Evolutionary conservation across 164 flowering plant genomes (phyloP).

Genomic region (Amborella trichopoda): DNA sequence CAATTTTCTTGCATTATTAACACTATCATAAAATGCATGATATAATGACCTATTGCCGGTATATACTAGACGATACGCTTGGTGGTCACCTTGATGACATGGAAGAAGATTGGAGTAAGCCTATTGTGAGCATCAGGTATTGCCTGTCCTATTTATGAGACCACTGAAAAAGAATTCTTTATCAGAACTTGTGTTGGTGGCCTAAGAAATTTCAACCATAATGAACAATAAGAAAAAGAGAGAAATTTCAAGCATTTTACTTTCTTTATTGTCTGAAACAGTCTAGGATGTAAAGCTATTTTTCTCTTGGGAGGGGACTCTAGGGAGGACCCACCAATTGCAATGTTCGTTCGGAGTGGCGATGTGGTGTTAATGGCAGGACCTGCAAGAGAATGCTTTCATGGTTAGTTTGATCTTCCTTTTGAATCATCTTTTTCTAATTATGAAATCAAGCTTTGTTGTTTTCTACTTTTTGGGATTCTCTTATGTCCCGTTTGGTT

Average conservation of each 20-base stretch:
- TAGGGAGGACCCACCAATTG: slow-evolving; percentile 60
- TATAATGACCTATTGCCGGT: not conserved
- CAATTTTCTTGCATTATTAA: not conserved
- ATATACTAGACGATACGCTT: slow-evolving; percentile 65
- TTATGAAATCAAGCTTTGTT: too few species aligned
- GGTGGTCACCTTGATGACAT: slow-evolving; percentile 99
- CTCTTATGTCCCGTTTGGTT: too few species aligned
- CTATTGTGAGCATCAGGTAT: slow-evolving; percentile 98
- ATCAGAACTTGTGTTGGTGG: too few species aligned
- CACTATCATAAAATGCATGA: not conserved
- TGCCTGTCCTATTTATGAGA: too few species aligned
- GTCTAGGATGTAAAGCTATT: slow-evolving; percentile 95
- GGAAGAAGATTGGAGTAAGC: slow-evolving; percentile 98
- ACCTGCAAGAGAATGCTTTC: slow-evolving; percentile 95
- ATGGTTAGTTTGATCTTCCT: slow-evolving; percentile 45
- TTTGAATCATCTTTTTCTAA: too few species aligned
- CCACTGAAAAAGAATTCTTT: too few species aligned
- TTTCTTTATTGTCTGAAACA: too few species aligned
- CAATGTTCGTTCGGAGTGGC: slow-evolving; percentile 95
- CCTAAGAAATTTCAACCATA: too few species aligned
- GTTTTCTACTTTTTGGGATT: too few species aligned
- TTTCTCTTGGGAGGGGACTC: slow-evolving; percentile 91
- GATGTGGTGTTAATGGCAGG: slow-evolving; percentile 95
- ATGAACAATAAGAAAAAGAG: too few species aligned
- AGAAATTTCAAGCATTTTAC: too few species aligned